Conservation (phyloP, 495 filamentous ascomycete species). For the Penicillium riverlandense region DNA sequence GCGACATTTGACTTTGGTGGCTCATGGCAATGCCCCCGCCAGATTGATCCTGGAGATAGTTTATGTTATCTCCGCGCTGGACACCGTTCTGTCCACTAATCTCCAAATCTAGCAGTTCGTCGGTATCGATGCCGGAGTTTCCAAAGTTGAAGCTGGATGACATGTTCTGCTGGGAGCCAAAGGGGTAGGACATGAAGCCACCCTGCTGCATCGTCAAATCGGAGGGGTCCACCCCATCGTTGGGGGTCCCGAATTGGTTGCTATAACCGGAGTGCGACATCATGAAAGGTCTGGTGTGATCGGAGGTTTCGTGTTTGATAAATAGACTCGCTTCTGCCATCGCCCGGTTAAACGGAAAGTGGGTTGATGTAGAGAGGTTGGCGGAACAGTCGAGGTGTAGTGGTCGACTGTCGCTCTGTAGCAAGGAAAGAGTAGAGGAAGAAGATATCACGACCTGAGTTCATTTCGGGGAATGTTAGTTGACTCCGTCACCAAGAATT, state of each 20-base stretch:
- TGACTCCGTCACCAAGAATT: no score
- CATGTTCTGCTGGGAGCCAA: constrained; percentile 44
- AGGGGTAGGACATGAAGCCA: constrained; percentile 44
- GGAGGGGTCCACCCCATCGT: constrained; percentile 73
- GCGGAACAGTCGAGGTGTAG: no score
- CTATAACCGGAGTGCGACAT: constrained; percentile 53
- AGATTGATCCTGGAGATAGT: constrained; percentile 42
- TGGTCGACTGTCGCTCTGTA: no score
- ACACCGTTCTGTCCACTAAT: constrained; percentile 39
- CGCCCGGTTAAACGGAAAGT: constrained; percentile 8
- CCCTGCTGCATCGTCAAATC: constrained; percentile 65
- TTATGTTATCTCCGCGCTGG: constrained; percentile 30
- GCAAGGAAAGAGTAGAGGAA: no score
- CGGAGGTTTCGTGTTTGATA: constrained; percentile 74
- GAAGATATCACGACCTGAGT: no score
- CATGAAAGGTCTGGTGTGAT: constrained; percentile 48
- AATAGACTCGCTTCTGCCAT: constrained; percentile 50
- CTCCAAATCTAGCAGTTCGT: constrained; percentile 47
- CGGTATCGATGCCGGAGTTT: constrained; percentile 48
- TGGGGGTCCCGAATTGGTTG: constrained; percentile 59
- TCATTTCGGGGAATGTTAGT: no score
- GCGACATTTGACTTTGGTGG: constrained; percentile 52
- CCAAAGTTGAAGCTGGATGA: constrained; percentile 46
- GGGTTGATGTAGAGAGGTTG: not conserved
- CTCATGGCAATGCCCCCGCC: constrained; percentile 38